These are phyloP conservation scores for Solanum rostratum DNA, from an alignment of 257 asterid species.

Conservation along the genomic window DNA sequence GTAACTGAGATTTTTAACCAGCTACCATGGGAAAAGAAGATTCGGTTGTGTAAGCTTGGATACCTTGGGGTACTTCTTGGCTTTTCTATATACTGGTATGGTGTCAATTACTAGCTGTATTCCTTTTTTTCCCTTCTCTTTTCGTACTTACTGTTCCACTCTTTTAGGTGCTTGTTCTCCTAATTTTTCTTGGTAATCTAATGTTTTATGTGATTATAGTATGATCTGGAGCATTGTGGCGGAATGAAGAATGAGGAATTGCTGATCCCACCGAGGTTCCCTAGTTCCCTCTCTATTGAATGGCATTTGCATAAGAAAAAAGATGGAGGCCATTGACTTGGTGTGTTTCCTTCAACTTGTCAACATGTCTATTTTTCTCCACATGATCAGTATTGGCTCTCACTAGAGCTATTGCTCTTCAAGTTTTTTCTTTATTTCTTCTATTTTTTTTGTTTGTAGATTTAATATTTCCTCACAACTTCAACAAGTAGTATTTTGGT, in stretches of 20 bases:
- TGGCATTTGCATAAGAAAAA: neutral
- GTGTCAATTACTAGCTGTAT: neutral
- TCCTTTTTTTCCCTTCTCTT: neutral
- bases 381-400: neutral
- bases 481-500: neutral
- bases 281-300: neutral
- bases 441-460: neutral
- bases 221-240: constrained; percentile 67
- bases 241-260: constrained; percentile 28
- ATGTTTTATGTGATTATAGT: constrained; percentile 22
- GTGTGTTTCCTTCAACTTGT: neutral
- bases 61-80: constrained; percentile 40
- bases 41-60: constrained; percentile 61
- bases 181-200: neutral
- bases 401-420: neutral
- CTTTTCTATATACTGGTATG: constrained; percentile 53
- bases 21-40: constrained; percentile 59
- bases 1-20: constrained; percentile 89
- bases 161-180: neutral
- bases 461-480: neutral
- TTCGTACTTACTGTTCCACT: neutral
- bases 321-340: neutral
- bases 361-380: neutral
- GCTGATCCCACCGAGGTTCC: neutral
- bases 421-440: neutral